phyloP scores from a whole-genome alignment of 1,139 yeast species.

The Arxiozyma telluris region DNA sequence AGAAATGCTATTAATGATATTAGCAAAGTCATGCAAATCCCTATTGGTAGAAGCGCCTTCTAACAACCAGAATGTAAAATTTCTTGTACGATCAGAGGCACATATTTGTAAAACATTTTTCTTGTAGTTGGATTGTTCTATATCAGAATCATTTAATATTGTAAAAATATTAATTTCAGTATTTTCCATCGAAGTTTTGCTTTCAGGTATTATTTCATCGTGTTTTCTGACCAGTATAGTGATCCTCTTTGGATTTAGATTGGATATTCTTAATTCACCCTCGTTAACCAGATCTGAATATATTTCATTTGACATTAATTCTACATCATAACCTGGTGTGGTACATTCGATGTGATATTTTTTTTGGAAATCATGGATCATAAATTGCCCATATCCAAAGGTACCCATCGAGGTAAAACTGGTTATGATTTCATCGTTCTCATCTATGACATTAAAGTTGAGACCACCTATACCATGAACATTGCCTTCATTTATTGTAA shows the following conservation, averaged over 20 bases:
- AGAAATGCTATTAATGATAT: constrained; percentile 48
- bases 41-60: constrained; percentile 66
- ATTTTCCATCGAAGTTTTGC: constrained; percentile 19
- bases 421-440: constrained; percentile 11
- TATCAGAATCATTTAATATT: constrained; percentile 62
- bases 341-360: constrained; percentile 18
- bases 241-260: constrained; percentile 15
- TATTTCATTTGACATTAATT: constrained; percentile 18
- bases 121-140: constrained; percentile 62
- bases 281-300: constrained; percentile 20
- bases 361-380: constrained; percentile 7
- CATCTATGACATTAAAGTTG: constrained; percentile 19
- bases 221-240: constrained; percentile 14
- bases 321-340: constrained; percentile 17
- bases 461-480: constrained; percentile 24
- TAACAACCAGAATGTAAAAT: constrained; percentile 80
- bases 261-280: constrained; percentile 9
- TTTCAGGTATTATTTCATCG: background rate
- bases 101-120: constrained; percentile 76
- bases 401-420: constrained; percentile 21
- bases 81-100: constrained; percentile 9
- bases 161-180: constrained; percentile 77
- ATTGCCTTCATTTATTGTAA: constrained; percentile 15
- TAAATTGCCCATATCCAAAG: constrained; percentile 29
- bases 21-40: constrained; percentile 51